These are phyloP conservation scores for Dictyostelium brefeldianum DNA, from an alignment of 78 protist species.

Conservation along the genomic window DNA sequence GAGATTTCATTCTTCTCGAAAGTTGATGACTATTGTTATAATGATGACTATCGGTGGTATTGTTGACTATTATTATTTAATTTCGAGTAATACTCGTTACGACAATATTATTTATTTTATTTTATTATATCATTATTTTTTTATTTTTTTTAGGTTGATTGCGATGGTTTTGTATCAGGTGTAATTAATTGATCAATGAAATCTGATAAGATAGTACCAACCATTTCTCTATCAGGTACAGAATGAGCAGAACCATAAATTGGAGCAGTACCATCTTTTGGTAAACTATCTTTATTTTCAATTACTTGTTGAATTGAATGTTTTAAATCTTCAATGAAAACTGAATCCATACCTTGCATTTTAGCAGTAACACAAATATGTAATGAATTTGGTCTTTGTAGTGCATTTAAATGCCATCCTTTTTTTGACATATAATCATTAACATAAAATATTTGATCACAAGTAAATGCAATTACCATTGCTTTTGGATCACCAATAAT, in stretches of 20 bases:
- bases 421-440: slow-evolving; percentile 74
- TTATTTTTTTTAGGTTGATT: slow-evolving; percentile 19
- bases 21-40: no score
- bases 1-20: neutral
- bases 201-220: slow-evolving; percentile 60
- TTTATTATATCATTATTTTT: neutral
- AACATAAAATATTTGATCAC: slow-evolving; percentile 59
- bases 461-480: slow-evolving; percentile 75
- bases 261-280: slow-evolving; percentile 78
- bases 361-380: slow-evolving; percentile 82
- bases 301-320: slow-evolving; percentile 15
- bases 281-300: slow-evolving; percentile 7
- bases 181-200: slow-evolving; percentile 73
- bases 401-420: slow-evolving; percentile 83
- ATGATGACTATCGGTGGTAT: no score
- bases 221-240: slow-evolving; percentile 77
- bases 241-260: slow-evolving; percentile 79
- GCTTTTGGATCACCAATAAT: slow-evolving; percentile 76
- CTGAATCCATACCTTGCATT: slow-evolving; percentile 66
- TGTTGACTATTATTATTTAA: no score
- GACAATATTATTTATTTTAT: neutral
- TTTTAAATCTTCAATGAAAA: slow-evolving; percentile 54
- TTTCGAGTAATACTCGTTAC: no score
- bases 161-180: slow-evolving; percentile 21
- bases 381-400: slow-evolving; percentile 74